Conservation (phyloP, 140 eudicot species). For the Erigeron philadelphicus region DNA sequence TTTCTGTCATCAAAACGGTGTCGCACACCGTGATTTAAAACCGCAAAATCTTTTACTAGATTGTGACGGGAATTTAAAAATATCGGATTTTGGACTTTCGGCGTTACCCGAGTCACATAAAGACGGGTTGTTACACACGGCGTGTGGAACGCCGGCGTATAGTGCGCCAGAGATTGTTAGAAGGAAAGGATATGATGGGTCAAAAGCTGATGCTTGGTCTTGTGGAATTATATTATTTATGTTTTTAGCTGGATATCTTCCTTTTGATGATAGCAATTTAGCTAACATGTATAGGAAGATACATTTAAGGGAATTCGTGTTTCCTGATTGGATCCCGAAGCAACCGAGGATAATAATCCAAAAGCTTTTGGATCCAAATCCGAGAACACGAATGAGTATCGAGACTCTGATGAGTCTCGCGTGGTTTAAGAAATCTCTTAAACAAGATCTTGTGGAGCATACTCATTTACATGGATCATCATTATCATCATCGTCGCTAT, state of each 20-base stretch:
- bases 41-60: slow-evolving; percentile 47
- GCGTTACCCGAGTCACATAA: slow-evolving; percentile 43
- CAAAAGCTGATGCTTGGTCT: slow-evolving; percentile 59
- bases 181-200: slow-evolving; percentile 53
- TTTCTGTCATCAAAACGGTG: slow-evolving; percentile 50
- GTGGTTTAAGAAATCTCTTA: slow-evolving; percentile 59
- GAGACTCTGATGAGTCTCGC: slow-evolving; percentile 40
- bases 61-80: slow-evolving; percentile 34
- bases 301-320: slow-evolving; percentile 35
- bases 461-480: slow-evolving; percentile 1
- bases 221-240: slow-evolving; percentile 52
- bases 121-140: slow-evolving; percentile 48
- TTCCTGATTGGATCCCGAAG: slow-evolving; percentile 59
- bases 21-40: slow-evolving; percentile 44
- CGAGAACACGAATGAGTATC: slow-evolving; percentile 50
- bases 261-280: slow-evolving; percentile 53
- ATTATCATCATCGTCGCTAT: neutral
- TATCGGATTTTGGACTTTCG: slow-evolving; percentile 53
- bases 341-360: slow-evolving; percentile 49
- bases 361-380: slow-evolving; percentile 68
- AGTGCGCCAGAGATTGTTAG: slow-evolving; percentile 51
- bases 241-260: slow-evolving; percentile 45
- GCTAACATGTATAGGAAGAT: slow-evolving; percentile 53
- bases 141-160: slow-evolving; percentile 60
- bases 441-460: slow-evolving; percentile 16